Evolutionary conservation across 306 rosid species (phyloP).

Genomic region (Glycyrrhiza uralensis): DNA sequence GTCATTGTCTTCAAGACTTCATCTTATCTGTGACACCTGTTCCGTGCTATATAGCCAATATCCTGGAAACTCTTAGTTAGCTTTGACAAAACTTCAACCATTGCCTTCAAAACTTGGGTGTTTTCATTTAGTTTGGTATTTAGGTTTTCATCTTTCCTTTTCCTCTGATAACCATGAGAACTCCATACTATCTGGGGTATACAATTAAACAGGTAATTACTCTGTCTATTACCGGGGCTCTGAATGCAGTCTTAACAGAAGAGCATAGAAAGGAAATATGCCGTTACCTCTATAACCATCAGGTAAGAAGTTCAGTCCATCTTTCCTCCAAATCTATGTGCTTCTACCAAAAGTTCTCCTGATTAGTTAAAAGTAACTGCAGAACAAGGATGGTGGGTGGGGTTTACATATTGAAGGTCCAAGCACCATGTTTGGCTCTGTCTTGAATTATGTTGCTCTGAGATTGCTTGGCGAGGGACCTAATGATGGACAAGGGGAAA

Average conservation of each 20-base stretch:
- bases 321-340: constrained; percentile 1
- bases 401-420: constrained; percentile 88
- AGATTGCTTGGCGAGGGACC: constrained; percentile 85
- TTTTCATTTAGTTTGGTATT: constrained; percentile 7
- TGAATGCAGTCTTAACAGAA: constrained; percentile 68
- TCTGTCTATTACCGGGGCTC: constrained; percentile 67
- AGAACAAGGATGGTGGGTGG: constrained; percentile 98
- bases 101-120: not conserved
- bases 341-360: not conserved
- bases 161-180: not conserved
- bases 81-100: not conserved
- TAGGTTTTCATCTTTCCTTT: not conserved
- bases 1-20: constrained; percentile 13
- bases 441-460: constrained; percentile 56
- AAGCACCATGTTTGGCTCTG: constrained; percentile 91
- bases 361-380: constrained; percentile 30
- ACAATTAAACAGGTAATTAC: constrained; percentile 53
- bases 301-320: constrained; percentile 43
- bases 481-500: constrained; percentile 63
- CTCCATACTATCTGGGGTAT: not conserved
- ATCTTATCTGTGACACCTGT: constrained; percentile 8
- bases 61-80: not conserved
- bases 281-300: constrained; percentile 82
- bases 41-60: not conserved
- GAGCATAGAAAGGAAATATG: constrained; percentile 76